Evolutionary conservation across 2,329 filamentous ascomycete genomes (phyloP), one percentile per base, ranked within the genome.

Genomic region (Aspergillus eucalypticola): DNA sequence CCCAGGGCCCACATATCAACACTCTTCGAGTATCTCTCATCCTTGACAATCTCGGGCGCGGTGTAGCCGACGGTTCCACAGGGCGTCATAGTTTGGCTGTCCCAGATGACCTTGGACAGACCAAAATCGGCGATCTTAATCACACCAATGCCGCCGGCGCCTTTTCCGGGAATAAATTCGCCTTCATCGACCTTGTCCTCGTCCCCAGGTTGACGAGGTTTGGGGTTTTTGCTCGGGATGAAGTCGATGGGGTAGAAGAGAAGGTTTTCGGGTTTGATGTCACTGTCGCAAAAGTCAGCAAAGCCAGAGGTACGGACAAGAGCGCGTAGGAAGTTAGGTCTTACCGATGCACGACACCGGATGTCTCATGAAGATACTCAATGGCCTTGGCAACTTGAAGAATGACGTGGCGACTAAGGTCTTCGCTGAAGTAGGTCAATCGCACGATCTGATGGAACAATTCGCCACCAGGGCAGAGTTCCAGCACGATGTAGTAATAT

Each of bases 1-100:
- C 95, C 95, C 32, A 99, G 79, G 3, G 95, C 95, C 95, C 95
- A 99, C 95, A 99, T 99, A 73, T 99, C 95, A 49, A 99, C 95
- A 54, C 92, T 96, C 82, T 98, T 99, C 39, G 94, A 98, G 77
- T 99, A 99, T 21, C 93, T 88, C 79, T 99, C 95, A 77, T 99
- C 95, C 79, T 98, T 98, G 75, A 99, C 95, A 64, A 99, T 99
- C 74, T 99, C 95, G 7, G 95, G 95, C 3, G 95, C 95, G 3
- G 95, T 98, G 79, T 99, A 99, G 46, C 95, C 95, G 59, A 98
- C 95, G 0, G 95, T 99, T 60, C 95, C 95, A 75, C 95, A 99
- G n/a, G 95, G 95, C 3, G 95, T 99, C 91, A 97, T 98, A 8
- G 95, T 99, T 73, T 96, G 91, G 68, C 88, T 95, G 70, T 98